phyloP scores from a whole-genome alignment of 1,139 yeast species.

The Kurtzmaniella quercitrusa region DNA sequence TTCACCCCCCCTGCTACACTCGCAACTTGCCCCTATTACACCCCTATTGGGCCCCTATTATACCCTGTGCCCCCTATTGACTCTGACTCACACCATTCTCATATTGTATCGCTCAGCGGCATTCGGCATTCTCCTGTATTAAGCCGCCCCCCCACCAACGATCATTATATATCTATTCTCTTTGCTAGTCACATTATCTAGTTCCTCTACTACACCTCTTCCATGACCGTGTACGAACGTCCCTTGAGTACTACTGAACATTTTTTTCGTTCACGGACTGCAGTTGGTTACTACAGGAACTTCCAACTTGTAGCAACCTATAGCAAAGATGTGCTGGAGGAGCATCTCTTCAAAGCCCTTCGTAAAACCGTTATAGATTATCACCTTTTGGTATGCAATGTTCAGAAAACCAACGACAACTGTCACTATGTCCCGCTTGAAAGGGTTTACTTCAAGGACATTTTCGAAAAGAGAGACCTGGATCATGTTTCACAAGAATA shows the following conservation, averaged over 20 bases:
- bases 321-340: slow-evolving; percentile 18
- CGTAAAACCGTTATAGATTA: slow-evolving; percentile 31
- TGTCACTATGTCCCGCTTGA: slow-evolving; percentile 23
- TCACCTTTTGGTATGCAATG: slow-evolving; percentile 31
- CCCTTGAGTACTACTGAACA: slow-evolving; percentile 33
- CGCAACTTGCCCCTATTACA: no score
- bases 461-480: slow-evolving; percentile 12
- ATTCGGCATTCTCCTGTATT: neutral
- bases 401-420: slow-evolving; percentile 13
- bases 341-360: slow-evolving; percentile 23
- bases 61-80: neutral
- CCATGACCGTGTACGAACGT: slow-evolving; percentile 9
- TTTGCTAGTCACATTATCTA: no score
- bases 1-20: no score
- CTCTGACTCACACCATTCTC: neutral
- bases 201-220: no score
- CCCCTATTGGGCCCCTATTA: no score
- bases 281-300: slow-evolving; percentile 24
- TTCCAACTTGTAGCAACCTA: slow-evolving; percentile 36
- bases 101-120: no score
- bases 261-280: slow-evolving; percentile 32
- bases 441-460: slow-evolving; percentile 19
- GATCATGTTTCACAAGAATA: slow-evolving; percentile 20
- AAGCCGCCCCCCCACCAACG: neutral
- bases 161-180: no score